These are phyloP conservation scores for Lasiosphaeria ovina DNA, from an alignment of 495 filamentous ascomycete genomes.

Conservation along the genomic window DNA sequence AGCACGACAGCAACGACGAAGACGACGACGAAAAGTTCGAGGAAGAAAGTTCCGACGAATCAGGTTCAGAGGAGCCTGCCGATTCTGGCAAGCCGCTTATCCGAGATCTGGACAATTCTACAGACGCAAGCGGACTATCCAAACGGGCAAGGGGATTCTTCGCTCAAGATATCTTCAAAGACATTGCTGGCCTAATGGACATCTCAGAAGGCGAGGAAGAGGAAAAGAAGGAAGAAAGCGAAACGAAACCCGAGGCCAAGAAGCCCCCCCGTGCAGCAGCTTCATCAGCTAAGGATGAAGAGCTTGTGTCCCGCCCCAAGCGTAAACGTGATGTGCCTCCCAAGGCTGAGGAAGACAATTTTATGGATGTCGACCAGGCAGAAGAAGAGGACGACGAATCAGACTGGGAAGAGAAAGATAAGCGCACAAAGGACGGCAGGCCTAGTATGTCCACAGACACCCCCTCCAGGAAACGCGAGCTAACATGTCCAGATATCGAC, in stretches of 20 bases:
- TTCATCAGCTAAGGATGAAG: slow-evolving; percentile 16
- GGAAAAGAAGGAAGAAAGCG: slow-evolving; percentile 53
- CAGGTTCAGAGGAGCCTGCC: slow-evolving; percentile 46
- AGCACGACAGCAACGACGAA: slow-evolving; percentile 53
- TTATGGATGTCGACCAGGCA: slow-evolving; percentile 30
- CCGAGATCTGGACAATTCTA: slow-evolving; percentile 51
- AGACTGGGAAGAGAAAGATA: slow-evolving; percentile 64
- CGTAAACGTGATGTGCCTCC: background rate
- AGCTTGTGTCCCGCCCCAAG: slow-evolving; percentile 2
- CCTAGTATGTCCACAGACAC: slow-evolving; percentile 53
- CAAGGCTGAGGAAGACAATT: slow-evolving; percentile 1
- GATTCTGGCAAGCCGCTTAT: slow-evolving; percentile 42
- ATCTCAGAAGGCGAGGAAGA: slow-evolving; percentile 39
- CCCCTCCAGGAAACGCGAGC: slow-evolving; percentile 9
- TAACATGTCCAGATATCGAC: slow-evolving; percentile 73
- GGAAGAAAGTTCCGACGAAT: slow-evolving; percentile 55
- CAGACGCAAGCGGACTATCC: slow-evolving; percentile 58
- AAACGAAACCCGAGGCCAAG: slow-evolving; percentile 23
- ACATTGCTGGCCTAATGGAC: slow-evolving; percentile 60
- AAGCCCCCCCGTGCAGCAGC: slow-evolving; percentile 20
- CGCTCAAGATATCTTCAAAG: slow-evolving; percentile 90
- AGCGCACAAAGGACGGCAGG: slow-evolving; percentile 65
- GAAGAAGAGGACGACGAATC: slow-evolving; percentile 47
- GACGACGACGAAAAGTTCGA: slow-evolving; percentile 50
- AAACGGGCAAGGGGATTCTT: slow-evolving; percentile 88